Conservation (phyloP, 1,284 basidiomycete species). For the Rhodotorula glutinis region DNA sequence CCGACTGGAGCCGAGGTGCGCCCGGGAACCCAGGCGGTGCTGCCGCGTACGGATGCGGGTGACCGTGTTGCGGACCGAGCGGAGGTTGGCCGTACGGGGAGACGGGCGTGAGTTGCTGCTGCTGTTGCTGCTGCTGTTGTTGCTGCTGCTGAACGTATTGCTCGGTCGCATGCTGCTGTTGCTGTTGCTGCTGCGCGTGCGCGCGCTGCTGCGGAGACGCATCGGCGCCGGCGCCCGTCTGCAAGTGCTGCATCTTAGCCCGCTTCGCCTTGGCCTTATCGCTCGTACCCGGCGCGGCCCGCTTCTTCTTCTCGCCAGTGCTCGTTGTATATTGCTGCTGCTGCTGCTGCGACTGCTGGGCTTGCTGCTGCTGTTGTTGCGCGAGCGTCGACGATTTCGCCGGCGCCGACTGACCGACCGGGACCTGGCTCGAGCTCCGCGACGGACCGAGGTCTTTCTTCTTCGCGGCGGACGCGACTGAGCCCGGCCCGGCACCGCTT, state of each 20-base stretch:
- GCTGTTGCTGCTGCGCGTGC: slow-evolving; percentile 1
- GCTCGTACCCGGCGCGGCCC: slow-evolving; percentile 38
- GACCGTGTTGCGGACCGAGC: slow-evolving; percentile 2
- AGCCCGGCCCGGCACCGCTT: not conserved
- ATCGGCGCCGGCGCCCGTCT: slow-evolving; percentile 15
- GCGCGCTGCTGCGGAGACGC: slow-evolving; percentile 18
- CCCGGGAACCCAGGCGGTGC: slow-evolving; percentile 33
- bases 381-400: not conserved
- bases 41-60: slow-evolving; percentile 36
- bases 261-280: slow-evolving; percentile 41
- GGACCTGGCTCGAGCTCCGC: not conserved
- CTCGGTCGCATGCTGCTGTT: slow-evolving; percentile 1
- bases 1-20: slow-evolving; percentile 36
- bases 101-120: not conserved
- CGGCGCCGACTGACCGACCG: not conserved
- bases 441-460: slow-evolving; percentile 3
- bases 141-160: not conserved
- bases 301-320: slow-evolving; percentile 39
- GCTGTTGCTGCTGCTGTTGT: not conserved
- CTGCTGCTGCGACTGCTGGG: not conserved
- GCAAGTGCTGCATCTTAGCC: slow-evolving; percentile 27
- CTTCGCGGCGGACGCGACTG: not conserved
- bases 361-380: not conserved
- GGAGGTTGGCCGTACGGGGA: slow-evolving; percentile 16
- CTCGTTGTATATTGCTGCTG: not conserved